phyloP scores from a whole-genome alignment of 2,329 filamentous ascomycete genomes.

The Capronia coronata region DNA sequence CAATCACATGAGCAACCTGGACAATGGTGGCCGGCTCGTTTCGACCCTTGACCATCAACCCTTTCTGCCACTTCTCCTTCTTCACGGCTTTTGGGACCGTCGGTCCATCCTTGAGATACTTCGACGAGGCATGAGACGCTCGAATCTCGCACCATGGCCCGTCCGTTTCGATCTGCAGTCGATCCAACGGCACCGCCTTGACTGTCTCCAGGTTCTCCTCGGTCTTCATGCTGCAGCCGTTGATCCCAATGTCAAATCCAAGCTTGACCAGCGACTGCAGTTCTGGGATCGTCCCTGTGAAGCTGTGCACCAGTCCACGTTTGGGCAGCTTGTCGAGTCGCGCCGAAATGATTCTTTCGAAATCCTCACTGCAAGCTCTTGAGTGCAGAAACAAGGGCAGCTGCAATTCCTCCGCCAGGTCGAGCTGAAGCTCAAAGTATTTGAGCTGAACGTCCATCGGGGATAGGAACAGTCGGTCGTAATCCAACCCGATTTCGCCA shows the following conservation, averaged over 20 bases:
- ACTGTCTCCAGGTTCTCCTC: constrained; percentile 84
- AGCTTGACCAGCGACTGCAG: constrained; percentile 72
- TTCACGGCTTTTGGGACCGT: constrained; percentile 76
- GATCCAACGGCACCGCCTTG: constrained; percentile 66
- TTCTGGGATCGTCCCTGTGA: constrained; percentile 81
- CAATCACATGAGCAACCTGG: constrained; percentile 81
- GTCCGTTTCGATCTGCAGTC: constrained; percentile 91
- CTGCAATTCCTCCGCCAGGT: constrained; percentile 67
- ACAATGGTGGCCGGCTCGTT: constrained; percentile 89
- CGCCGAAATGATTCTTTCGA: constrained; percentile 63
- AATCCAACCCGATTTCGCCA: constrained; percentile 93
- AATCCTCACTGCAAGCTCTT: constrained; percentile 77
- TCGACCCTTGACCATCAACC: constrained; percentile 84
- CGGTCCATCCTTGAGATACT: constrained; percentile 59
- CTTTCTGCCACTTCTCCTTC: constrained; percentile 89
- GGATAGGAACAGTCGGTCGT: constrained; percentile 81
- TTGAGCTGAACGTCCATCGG: constrained; percentile 72
- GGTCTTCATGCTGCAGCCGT: constrained; percentile 94
- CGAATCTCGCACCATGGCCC: constrained; percentile 96
- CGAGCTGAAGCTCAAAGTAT: constrained; percentile 77
- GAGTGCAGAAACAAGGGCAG: constrained; percentile 90
- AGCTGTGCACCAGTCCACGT: constrained; percentile 85
- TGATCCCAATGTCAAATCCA: constrained; percentile 87
- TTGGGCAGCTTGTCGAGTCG: constrained; percentile 61
- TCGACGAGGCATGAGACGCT: constrained; percentile 76